Evolutionary conservation across 179 eudicot genomes (phyloP).

Genomic region (Camellia oleifera): DNA sequence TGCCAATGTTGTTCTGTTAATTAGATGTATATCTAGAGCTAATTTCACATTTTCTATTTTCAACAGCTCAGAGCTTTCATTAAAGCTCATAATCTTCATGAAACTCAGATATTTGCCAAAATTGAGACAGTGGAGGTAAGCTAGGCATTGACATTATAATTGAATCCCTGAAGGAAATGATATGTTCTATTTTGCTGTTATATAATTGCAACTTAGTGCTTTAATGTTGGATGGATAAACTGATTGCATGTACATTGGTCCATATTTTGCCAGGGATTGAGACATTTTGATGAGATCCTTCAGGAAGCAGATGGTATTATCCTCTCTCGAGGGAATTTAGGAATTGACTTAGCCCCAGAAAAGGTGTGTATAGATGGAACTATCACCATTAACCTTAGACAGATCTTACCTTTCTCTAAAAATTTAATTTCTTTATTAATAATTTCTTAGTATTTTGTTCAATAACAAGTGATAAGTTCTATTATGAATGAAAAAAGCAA

Average conservation of each 20-base stretch:
- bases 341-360: constrained; percentile 69
- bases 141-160: neutral
- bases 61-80: constrained; percentile 58
- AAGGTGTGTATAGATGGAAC: constrained; percentile 33
- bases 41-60: neutral
- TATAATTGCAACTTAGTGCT: neutral
- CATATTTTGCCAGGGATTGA: constrained; percentile 41
- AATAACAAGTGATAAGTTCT: neutral
- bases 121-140: constrained; percentile 64
- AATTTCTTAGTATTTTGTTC: neutral
- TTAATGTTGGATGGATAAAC: neutral
- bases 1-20: neutral
- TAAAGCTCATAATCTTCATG: constrained; percentile 43
- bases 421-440: neutral
- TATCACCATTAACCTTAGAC: neutral
- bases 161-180: constrained; percentile 2
- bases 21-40: neutral
- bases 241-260: neutral
- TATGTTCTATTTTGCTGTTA: neutral
- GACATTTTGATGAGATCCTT: constrained; percentile 65
- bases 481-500: neutral
- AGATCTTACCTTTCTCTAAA: neutral
- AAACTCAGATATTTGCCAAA: constrained; percentile 63
- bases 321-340: constrained; percentile 64
- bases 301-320: constrained; percentile 68